Percentiles rank a stretch among this genome's conserved stretches.
phyloP scores from a whole-genome alignment of 2,329 filamentous ascomycete genomes.

The Aspergillus bombycis region DNA sequence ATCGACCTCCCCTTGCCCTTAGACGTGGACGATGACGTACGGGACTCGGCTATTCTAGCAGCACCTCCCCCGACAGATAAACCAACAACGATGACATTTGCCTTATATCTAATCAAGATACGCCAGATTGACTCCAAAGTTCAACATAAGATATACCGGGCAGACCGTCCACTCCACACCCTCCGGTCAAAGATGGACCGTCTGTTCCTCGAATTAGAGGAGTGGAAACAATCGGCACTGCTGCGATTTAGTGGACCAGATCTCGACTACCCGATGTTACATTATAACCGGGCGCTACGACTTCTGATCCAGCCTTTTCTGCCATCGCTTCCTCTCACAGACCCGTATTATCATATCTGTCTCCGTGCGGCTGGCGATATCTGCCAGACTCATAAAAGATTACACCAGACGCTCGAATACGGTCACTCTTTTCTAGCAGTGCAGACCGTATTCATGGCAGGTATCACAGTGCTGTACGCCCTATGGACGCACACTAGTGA shows the following conservation, averaged over 20 bases:
- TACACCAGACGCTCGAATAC: conserved; percentile 43
- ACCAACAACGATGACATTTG: conserved; percentile 45
- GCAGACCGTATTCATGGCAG: conserved; percentile 44
- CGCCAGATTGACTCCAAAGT: conserved; percentile 54
- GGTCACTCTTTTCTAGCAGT: conserved; percentile 44
- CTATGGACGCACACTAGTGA: conserved; percentile 48
- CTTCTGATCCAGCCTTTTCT: conserved; percentile 57
- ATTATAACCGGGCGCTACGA: conserved; percentile 55
- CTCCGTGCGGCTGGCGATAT: conserved; percentile 41
- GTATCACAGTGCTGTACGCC: conserved; percentile 41
- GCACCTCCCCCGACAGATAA: conserved; percentile 33
- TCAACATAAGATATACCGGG: conserved; percentile 56
- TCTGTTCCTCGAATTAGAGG: conserved; percentile 50
- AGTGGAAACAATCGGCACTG: conserved; percentile 49
- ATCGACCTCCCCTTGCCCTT: conserved; percentile 55
- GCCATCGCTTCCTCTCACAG: conserved; percentile 48
- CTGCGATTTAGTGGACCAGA: conserved; percentile 40
- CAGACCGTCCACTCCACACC: conserved; percentile 49
- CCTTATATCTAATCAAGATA: conserved; percentile 50
- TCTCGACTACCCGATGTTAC: conserved; percentile 53
- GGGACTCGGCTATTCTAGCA: conserved; percentile 39
- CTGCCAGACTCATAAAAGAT: conserved; percentile 42
- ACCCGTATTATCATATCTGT: conserved; percentile 52
- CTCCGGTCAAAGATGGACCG: conserved; percentile 53
- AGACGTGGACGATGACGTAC: conserved; percentile 48